Base-by-base conservation (phyloP, 495 filamentous ascomycete genomes). In the Hypoxylon fragiforme region DNA sequence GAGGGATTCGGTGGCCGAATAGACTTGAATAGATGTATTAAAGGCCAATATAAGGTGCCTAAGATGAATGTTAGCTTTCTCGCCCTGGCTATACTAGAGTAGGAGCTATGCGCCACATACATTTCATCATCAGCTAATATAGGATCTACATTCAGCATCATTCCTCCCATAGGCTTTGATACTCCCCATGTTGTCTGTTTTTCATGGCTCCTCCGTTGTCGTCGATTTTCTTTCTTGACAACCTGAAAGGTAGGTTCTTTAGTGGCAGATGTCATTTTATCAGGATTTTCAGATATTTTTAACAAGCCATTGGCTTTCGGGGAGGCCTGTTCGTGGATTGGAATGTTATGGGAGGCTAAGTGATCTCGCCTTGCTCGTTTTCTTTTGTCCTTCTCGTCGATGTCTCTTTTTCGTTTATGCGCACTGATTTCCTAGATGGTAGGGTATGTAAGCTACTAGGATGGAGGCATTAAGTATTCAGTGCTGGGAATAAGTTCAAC, bases 61-160 rank as follows among this genome's bases (percentile, higher is more conserved):
- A n/a, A 52, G 39, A 6, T 31, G 18, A 13, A 53, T 43, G 49
- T 77, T 48, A 74, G 69, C 43, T 64, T 50, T 28, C 14, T 9
- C 12, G 12, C 24, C 2, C 6, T 14, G 15, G 26, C 24, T 34
- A 8, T 40, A n/a, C 1, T 24, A 3, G 15, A 13, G 44, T 7
- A 54, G 12, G 32, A 44, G 32, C 35, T 26, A 26, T 32, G 21
- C 24, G 24, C 14, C 39, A 71, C 85, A 61, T 74, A 95, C 90
- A 86, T 83, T 70, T 96, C 91, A 72, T 97, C 88, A 3, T 62
- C 54, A 9, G 89, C 85, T 68, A 96, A 86, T 16, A 90, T 73
- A 0, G 92, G 88, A 56, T 96, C 90, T 45, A 88, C 72, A 60
- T 89, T 75, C 28, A 85, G 66, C 71, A 89, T 86, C 34, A 83